phyloP scores from a whole-genome alignment of 331 rosid genomes.

The Erythrophleum ivorense region DNA sequence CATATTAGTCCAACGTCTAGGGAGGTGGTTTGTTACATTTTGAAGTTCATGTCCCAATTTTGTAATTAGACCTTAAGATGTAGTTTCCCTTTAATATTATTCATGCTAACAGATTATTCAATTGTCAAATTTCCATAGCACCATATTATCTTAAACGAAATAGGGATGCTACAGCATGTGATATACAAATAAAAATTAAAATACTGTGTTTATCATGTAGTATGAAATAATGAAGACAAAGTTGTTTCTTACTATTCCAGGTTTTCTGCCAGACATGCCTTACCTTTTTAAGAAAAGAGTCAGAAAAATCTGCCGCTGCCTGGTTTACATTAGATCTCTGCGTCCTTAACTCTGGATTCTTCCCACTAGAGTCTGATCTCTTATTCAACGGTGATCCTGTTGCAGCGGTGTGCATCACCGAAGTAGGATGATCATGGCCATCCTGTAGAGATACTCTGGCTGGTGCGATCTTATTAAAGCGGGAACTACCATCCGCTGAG shows the following conservation, averaged over 20 bases:
- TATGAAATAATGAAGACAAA: not conserved
- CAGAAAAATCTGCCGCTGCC: slow-evolving; percentile 43
- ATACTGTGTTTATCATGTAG: not conserved
- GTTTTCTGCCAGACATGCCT: slow-evolving; percentile 39
- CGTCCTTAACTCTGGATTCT: slow-evolving; percentile 46
- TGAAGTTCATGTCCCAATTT: too few species aligned
- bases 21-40: too few species aligned
- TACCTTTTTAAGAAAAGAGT: slow-evolving; percentile 49
- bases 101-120: not conserved
- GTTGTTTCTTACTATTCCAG: slow-evolving; percentile 52
- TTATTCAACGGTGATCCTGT: slow-evolving; percentile 43
- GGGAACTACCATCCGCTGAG: slow-evolving; percentile 51
- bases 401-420: slow-evolving; percentile 44
- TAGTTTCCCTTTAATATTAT: not conserved
- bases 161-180: not conserved
- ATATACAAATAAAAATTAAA: not conserved
- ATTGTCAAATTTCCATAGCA: not conserved
- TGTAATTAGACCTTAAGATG: not conserved
- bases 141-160: not conserved
- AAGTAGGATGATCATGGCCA: slow-evolving; percentile 50
- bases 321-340: slow-evolving; percentile 61
- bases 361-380: slow-evolving; percentile 38
- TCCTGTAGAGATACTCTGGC: slow-evolving; percentile 39
- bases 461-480: slow-evolving; percentile 45
- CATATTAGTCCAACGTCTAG: not conserved